Evolutionary conservation across 192 early-diverging fungal species (phyloP).

Genomic region (Coemansia interrupta): DNA sequence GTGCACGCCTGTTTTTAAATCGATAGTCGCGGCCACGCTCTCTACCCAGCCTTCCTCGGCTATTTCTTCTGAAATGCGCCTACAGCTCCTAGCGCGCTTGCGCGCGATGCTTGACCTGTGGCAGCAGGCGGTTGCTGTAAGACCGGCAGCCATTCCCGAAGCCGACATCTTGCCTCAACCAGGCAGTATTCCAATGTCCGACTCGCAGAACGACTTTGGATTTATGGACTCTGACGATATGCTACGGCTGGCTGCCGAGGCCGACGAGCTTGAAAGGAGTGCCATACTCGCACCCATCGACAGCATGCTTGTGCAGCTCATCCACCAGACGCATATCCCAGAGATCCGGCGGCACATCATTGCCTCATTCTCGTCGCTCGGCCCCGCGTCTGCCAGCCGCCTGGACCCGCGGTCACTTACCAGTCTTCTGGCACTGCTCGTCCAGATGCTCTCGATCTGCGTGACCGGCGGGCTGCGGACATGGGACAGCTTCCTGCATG

Average conservation of each 20-base stretch:
- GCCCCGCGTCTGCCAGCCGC: background rate
- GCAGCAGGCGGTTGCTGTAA: background rate
- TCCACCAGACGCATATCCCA: conserved; percentile 36
- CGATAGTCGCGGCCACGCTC: background rate
- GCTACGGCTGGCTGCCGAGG: conserved; percentile 27
- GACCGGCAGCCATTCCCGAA: background rate
- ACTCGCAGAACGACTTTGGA: conserved; percentile 26
- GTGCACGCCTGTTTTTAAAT: background rate
- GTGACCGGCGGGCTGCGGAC: conserved; percentile 37
- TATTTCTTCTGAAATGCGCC: background rate
- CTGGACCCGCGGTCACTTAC: conserved; percentile 14
- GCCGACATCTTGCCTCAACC: no score
- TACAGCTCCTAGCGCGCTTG: background rate
- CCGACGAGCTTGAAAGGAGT: conserved; percentile 31
- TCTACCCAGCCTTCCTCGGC: background rate
- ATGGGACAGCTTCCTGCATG: conserved; percentile 51
- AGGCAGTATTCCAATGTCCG: background rate
- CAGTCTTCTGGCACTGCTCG: conserved; percentile 10
- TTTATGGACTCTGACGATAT: conserved; percentile 38
- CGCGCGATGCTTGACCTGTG: background rate
- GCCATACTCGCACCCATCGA: conserved; percentile 17
- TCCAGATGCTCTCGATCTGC: conserved; percentile 30
- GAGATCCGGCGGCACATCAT: conserved; percentile 32
- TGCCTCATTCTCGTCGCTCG: conserved; percentile 15
- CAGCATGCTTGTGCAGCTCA: conserved; percentile 5